Percentiles rank a stretch among this genome's conserved stretches.
Evolutionary conservation across 2,329 filamentous ascomycete genomes (phyloP).

Genomic region (Claviceps fusiformis): DNA sequence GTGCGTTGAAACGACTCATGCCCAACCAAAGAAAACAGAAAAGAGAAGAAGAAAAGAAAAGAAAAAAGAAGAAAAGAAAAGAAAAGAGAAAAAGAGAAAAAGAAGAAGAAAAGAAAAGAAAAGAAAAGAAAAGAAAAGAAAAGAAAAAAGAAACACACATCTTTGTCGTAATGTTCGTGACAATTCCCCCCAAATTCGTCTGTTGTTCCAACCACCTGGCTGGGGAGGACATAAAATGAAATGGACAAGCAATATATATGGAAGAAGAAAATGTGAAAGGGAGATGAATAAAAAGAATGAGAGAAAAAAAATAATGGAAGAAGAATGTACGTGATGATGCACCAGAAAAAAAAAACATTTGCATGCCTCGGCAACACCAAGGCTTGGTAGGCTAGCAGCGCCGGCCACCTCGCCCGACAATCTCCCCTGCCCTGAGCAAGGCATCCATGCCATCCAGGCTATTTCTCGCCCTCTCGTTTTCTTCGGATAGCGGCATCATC

Average conservation of each 20-base stretch:
- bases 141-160: not conserved
- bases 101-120: too few relatives aligned
- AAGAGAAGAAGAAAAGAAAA: not conserved
- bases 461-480: conserved; percentile 10
- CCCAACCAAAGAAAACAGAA: not conserved
- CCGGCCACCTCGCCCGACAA: conserved; percentile 33
- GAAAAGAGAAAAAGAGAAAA: not conserved
- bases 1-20: not conserved
- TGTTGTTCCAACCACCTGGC: not conserved
- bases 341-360: not conserved
- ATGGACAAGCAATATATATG: not conserved
- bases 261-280: not conserved
- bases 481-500: conserved; percentile 8
- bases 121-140: too few relatives aligned
- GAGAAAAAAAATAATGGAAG: too few relatives aligned
- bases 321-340: not conserved
- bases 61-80: not conserved
- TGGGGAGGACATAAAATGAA: not conserved
- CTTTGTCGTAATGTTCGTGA: conserved; percentile 3
- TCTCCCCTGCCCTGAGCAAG: conserved; percentile 43
- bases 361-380: not conserved
- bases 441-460: conserved; percentile 45
- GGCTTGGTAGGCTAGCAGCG: conserved; percentile 6
- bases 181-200: not conserved
- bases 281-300: not conserved